These are phyloP conservation scores for Helotiales sp. DNA, from an alignment of 2,329 filamentous ascomycete genomes.

Conservation along the genomic window DNA sequence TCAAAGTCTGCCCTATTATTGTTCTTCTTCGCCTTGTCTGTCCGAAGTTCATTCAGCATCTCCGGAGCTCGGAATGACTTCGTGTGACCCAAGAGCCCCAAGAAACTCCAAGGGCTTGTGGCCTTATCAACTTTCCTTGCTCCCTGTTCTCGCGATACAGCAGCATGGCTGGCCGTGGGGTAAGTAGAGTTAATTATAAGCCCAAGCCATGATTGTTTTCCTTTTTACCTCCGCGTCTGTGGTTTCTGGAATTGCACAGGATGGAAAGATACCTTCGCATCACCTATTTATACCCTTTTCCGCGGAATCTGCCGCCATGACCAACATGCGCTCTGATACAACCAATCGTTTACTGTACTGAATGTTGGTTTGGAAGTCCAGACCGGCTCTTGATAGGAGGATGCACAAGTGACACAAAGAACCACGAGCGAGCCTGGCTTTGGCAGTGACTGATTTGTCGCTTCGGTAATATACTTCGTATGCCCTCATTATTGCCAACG, in stretches of 20 bases:
- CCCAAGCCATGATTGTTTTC: slow-evolving; percentile 4
- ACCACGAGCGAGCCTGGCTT: background rate
- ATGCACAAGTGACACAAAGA: background rate
- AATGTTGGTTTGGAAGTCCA: background rate
- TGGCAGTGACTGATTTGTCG: background rate
- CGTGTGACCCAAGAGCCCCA: background rate
- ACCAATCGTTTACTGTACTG: background rate
- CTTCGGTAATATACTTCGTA: background rate
- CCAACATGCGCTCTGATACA: background rate
- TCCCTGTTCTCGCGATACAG: background rate
- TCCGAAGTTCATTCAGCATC: background rate
- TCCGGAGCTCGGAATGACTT: slow-evolving; percentile 1
- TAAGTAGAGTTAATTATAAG: background rate
- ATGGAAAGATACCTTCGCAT: background rate
- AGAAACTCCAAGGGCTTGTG: slow-evolving; percentile 2
- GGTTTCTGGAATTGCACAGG: background rate
- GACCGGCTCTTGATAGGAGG: background rate
- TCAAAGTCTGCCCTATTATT: background rate
- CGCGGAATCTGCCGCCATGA: background rate
- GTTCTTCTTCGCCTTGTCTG: background rate
- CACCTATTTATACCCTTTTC: background rate
- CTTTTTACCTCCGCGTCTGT: background rate
- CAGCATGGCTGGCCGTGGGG: background rate
- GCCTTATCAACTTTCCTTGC: background rate
- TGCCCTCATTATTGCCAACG: background rate